Percentiles rank a stretch among this genome's conserved stretches.
Evolutionary conservation across 768 basidiomycete species (phyloP).

Genomic region (Termitomyces sp.): DNA sequence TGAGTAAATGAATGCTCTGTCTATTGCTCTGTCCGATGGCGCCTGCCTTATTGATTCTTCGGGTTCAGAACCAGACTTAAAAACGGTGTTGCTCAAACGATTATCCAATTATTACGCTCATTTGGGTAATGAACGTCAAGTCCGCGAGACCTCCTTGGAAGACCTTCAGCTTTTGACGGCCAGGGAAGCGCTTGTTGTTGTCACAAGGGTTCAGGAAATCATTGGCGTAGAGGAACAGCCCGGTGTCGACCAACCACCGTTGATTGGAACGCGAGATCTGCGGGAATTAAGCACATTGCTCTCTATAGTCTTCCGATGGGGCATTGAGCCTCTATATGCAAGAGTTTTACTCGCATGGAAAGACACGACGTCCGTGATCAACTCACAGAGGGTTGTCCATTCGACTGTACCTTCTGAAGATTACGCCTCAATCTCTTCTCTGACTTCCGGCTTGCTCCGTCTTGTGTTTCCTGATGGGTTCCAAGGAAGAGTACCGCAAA

Average conservation of each 20-base stretch:
- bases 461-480: constrained; percentile 52
- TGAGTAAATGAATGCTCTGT: constrained; percentile 16
- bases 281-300: constrained; percentile 56
- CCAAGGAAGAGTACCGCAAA: constrained; percentile 46
- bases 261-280: constrained; percentile 66
- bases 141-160: constrained; percentile 24
- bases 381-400: constrained; percentile 35
- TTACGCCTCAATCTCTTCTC: constrained; percentile 35
- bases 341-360: constrained; percentile 39
- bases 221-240: constrained; percentile 24
- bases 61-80: constrained; percentile 24
- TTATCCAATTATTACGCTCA: constrained; percentile 34
- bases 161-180: constrained; percentile 51
- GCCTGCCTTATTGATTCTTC: constrained; percentile 32
- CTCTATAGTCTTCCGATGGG: constrained; percentile 72
- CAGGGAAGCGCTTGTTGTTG: constrained; percentile 43
- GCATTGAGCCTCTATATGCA: constrained; percentile 46
- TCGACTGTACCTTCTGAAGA: constrained; percentile 37
- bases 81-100: constrained; percentile 32
- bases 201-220: constrained; percentile 43
- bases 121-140: constrained; percentile 14
- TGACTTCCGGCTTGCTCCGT: constrained; percentile 38
- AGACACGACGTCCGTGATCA: constrained; percentile 14
- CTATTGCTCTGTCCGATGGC: constrained; percentile 29
- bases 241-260: constrained; percentile 17